These are phyloP conservation scores for Fusarium secorum DNA, from an alignment of 2,329 filamentous ascomycete genomes.

Conservation along the genomic window DNA sequence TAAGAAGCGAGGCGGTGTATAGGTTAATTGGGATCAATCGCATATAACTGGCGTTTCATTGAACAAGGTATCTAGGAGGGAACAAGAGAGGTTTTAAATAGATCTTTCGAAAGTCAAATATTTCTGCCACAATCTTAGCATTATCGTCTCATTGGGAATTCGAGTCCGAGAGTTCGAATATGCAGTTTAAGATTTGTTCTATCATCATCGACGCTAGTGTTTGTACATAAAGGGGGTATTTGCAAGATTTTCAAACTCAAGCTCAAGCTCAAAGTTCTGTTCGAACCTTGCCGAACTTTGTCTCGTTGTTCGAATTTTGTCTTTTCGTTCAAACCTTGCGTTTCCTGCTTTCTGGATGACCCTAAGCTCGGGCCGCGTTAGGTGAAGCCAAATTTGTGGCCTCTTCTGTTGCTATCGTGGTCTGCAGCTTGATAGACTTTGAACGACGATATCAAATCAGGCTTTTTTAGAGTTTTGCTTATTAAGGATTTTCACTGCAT, in stretches of 20 bases:
- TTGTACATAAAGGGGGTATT: conserved; percentile 9
- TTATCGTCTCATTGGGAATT: background rate
- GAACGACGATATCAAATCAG: background rate
- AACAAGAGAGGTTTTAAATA: background rate
- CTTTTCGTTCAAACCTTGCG: background rate
- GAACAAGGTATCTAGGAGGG: background rate
- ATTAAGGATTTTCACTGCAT: conserved; percentile 85
- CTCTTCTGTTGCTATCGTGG: background rate
- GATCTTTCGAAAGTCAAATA: background rate
- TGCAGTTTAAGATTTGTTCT: conserved; percentile 6
- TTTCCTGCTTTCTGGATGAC: background rate
- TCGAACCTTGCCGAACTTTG: background rate
- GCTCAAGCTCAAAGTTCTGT: conserved; percentile 23
- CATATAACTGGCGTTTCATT: conserved; percentile 17
- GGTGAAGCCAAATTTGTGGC: conserved; percentile 1
- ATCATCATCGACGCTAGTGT: conserved; percentile 1
- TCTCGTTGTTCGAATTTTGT: background rate
- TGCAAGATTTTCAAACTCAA: background rate
- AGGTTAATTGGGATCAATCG: background rate
- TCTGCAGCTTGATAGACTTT: background rate
- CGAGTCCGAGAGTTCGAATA: background rate
- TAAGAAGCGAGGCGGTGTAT: background rate
- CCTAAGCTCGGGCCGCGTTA: background rate
- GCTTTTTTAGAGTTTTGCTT: conserved; percentile 37
- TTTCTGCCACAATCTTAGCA: background rate